Percentiles rank a stretch among this genome's conserved stretches.
Evolutionary conservation across 2,329 filamentous ascomycete species (phyloP).

Genomic region (Shiraia bambusicola): DNA sequence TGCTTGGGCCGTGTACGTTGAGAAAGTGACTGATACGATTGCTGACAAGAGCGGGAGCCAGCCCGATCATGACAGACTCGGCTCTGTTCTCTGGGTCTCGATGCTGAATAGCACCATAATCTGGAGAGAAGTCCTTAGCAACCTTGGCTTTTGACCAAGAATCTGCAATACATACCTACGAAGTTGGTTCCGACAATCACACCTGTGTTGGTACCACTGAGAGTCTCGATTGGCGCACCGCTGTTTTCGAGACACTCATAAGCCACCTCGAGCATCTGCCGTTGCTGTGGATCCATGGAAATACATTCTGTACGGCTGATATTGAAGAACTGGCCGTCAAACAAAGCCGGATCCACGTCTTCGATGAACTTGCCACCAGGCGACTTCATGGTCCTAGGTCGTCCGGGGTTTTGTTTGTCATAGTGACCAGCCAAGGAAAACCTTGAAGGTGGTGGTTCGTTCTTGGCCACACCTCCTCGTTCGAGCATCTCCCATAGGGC

Average conservation of each 20-base stretch:
- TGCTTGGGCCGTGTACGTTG: constrained; percentile 21
- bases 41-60: no score
- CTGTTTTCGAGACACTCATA: constrained; percentile 27
- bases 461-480: no score
- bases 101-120: constrained; percentile 20
- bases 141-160: constrained; percentile 18
- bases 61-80: no score
- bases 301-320: constrained; percentile 20
- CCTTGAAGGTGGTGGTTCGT: no score
- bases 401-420: no score
- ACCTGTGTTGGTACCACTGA: no score
- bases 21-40: constrained; percentile 22
- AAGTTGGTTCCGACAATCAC: no score
- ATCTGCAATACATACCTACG: no score
- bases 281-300: constrained; percentile 30
- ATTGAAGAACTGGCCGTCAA: constrained; percentile 28
- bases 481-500: no score
- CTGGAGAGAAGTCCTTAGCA: constrained; percentile 21
- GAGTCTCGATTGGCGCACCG: constrained; percentile 11
- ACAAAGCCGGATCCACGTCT: constrained; percentile 20
- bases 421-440: no score
- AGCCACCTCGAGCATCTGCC: constrained; percentile 24
- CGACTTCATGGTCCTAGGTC: no score
- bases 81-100: constrained; percentile 15
- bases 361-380: no score